Base-by-base conservation (phyloP, 1,284 basidiomycete species). In the Sporisorium iseilematis-ciliati region DNA sequence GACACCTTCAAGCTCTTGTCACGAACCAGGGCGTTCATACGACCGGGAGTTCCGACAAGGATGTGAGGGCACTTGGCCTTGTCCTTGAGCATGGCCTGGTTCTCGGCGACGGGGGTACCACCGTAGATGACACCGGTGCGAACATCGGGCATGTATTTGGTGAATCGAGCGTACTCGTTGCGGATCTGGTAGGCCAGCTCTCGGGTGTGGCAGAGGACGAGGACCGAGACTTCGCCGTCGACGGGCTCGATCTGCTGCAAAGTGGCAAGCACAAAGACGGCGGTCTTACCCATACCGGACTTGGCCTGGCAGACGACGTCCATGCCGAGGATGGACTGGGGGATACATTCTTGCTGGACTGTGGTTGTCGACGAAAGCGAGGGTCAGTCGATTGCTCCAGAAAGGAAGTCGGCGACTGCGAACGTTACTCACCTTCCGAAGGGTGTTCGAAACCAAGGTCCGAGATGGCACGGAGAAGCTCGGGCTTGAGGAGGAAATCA, bases 291-390 rank as follows among this genome's bases (percentile, higher is more conserved):
- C 88, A 99, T 97, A 88, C 97, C 97, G 55, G 97, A 99, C 88
- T 99, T 99, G 80, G 97, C 97, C 88, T 99, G 97, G 87, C 97
- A 99, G 59, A 99, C 90, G 56, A 99, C 96, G 85, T 99, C 97
- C 93, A 98, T 99, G 76, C 97, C 96, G 57, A 99, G 90, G 80
- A 99, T 97, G 67, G 97, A 96, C 88, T 99, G 97, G 59, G 97
- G 97, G 80, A 99, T 99, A 87, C 97, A 99, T 89, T 99, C 97
- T 88, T 99, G 97, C 88, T 99, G 97, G 78, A 99, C 97, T 98
- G 85, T 57, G 48, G 11, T 38, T 2, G 57, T 26, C 4, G 48
- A 20, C 18, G 57, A 21, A 42, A 5, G 21, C n/a, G 23, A 16
- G 26, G 14, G 42, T 56, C 42, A 56, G 54, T 29, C 4, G 46